phyloP scores from a whole-genome alignment of 176 grass and related monocot genomes.

The Oryza australiensis region DNA sequence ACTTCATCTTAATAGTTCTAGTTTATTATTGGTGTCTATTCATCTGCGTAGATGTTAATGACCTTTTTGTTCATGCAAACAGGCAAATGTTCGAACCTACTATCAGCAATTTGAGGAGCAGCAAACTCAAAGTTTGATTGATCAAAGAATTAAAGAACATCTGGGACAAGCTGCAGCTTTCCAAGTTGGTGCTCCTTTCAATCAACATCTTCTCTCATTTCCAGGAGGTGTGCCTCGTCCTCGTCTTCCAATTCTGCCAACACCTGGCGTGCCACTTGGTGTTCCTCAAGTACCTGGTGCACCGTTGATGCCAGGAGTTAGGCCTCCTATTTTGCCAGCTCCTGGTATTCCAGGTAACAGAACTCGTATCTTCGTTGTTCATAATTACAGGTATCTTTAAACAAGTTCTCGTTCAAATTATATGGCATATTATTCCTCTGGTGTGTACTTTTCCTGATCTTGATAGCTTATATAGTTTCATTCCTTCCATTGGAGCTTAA shows the following conservation, averaged over 20 bases:
- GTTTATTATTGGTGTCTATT: background rate
- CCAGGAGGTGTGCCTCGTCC: conserved; percentile 50
- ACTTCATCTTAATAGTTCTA: background rate
- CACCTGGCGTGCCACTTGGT: conserved; percentile 55
- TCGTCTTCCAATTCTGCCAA: conserved; percentile 62
- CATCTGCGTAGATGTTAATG: background rate
- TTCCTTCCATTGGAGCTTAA: conserved; percentile 25
- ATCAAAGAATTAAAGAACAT: conserved; percentile 99
- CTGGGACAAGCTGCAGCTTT: conserved; percentile 89
- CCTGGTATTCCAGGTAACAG: conserved; percentile 58
- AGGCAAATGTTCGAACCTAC: conserved; percentile 90
- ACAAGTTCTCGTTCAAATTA: background rate
- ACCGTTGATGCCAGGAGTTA: conserved; percentile 50
- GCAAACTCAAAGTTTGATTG: conserved; percentile 97
- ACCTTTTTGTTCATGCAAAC: conserved; percentile 25
- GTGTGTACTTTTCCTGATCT: background rate
- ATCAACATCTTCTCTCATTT: conserved; percentile 62
- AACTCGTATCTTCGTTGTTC: conserved; percentile 1
- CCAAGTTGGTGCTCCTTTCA: conserved; percentile 80
- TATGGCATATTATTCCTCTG: background rate
- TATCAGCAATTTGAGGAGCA: conserved; percentile 99
- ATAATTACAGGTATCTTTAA: conserved; percentile 10
- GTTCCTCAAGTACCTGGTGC: conserved; percentile 43
- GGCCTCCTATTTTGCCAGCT: conserved; percentile 61
- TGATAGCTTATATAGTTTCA: background rate